Evolutionary conservation across 345 rosid genomes (phyloP).

Genomic region (Cardamine occulta): DNA sequence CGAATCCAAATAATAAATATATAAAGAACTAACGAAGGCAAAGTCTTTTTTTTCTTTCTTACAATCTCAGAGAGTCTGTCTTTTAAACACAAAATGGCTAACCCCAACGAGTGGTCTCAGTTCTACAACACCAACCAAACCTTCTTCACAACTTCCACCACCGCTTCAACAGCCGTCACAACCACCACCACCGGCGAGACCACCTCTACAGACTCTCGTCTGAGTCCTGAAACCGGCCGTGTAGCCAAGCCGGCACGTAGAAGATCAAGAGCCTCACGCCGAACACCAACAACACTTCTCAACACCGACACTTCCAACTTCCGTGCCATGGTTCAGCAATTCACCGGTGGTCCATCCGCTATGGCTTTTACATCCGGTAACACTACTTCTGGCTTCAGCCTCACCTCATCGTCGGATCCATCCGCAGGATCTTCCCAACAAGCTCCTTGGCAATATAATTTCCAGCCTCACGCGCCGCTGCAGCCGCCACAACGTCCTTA

Average conservation of each 20-base stretch:
- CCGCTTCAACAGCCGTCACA: slow-evolving; percentile 46
- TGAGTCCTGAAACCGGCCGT: slow-evolving; percentile 74
- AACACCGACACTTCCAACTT: slow-evolving; percentile 91
- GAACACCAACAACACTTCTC: slow-evolving; percentile 94
- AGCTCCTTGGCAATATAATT: slow-evolving; percentile 37
- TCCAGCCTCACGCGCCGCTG: slow-evolving; percentile 30
- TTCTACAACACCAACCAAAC: slow-evolving; percentile 60
- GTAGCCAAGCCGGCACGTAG: slow-evolving; percentile 80
- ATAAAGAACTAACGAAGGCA: slow-evolving; percentile 37
- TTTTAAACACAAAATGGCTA: slow-evolving; percentile 56
- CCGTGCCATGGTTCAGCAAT: slow-evolving; percentile 96
- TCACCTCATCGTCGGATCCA: slow-evolving; percentile 39
- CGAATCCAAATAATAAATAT: slow-evolving; percentile 25
- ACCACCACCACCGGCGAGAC: slow-evolving; percentile 34
- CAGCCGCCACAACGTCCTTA: slow-evolving; percentile 33
- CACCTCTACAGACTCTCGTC: slow-evolving; percentile 36
- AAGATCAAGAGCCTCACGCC: slow-evolving; percentile 88
- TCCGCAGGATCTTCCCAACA: slow-evolving; percentile 41
- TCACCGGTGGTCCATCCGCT: slow-evolving; percentile 81
- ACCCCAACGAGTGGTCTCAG: slow-evolving; percentile 70
- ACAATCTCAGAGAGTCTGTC: slow-evolving; percentile 5
- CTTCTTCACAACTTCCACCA: slow-evolving; percentile 40
- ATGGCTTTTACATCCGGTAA: slow-evolving; percentile 58
- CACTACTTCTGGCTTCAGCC: slow-evolving; percentile 37
- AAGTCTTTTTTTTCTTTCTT: slow-evolving; percentile 38